phyloP scores from a whole-genome alignment of 1,284 basidiomycete species.

The Cryptococcus sp. region DNA sequence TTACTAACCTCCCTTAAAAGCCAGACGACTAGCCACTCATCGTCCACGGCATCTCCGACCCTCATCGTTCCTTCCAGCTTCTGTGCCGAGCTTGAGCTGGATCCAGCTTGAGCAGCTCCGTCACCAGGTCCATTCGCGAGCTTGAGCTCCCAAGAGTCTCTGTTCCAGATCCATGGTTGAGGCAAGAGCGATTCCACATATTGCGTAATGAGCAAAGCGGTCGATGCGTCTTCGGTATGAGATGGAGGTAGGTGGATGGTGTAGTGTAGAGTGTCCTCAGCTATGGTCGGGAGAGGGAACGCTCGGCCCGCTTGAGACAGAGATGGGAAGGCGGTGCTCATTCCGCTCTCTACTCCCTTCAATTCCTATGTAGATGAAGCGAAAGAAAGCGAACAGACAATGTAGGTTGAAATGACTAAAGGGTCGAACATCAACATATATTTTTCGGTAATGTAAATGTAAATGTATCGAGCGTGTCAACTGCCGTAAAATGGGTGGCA shows the following conservation, averaged over 20 bases:
- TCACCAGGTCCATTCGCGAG: constrained; percentile 41
- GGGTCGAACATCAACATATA: too few species aligned
- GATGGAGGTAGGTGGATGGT: constrained; percentile 61
- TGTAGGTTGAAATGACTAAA: too few species aligned
- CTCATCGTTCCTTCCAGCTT: constrained; percentile 73
- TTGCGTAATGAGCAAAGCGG: constrained; percentile 67
- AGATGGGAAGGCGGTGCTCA: constrained; percentile 22
- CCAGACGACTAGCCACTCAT: constrained; percentile 97
- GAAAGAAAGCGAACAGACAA: too few species aligned
- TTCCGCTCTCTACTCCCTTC: neutral
- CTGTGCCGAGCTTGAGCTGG: neutral
- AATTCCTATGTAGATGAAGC: too few species aligned
- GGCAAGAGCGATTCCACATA: constrained; percentile 64
- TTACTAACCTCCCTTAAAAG: constrained; percentile 71
- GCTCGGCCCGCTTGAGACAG: constrained; percentile 19
- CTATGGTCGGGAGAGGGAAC: constrained; percentile 58
- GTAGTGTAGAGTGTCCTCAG: constrained; percentile 83
- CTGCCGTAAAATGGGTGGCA: neutral
- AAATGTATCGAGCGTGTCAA: too few species aligned
- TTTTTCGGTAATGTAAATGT: too few species aligned
- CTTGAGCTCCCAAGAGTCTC: constrained; percentile 81
- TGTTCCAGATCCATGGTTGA: constrained; percentile 75
- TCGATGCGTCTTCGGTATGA: constrained; percentile 61
- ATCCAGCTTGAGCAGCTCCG: neutral
- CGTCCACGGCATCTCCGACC: constrained; percentile 94